A percentile compares a stretch with the other conserved stretches of the same genome.
These are phyloP conservation scores for Polygonum maritimum DNA, from an alignment of 148 eudicot genomes.

Conservation along the genomic window DNA sequence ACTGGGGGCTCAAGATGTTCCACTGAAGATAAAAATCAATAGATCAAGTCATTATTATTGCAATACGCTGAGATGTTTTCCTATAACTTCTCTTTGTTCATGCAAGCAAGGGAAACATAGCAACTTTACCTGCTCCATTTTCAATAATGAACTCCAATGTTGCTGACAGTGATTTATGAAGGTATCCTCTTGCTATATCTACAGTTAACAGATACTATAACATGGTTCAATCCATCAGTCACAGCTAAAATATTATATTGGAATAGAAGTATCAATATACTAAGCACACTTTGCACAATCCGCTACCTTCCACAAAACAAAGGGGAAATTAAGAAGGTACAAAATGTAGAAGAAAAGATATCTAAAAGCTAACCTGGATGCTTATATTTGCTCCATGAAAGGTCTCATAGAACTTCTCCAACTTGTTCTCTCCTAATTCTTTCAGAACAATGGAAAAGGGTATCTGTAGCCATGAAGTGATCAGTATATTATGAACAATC, in stretches of 20 bases:
- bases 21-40: slow-evolving; percentile 25
- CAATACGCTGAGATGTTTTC: not conserved
- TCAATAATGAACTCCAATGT: slow-evolving; percentile 66
- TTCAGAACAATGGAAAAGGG: slow-evolving; percentile 56
- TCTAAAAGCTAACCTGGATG: slow-evolving; percentile 44
- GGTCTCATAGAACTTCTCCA: slow-evolving; percentile 55
- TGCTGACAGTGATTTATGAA: slow-evolving; percentile 58
- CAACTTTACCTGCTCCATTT: slow-evolving; percentile 43
- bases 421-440: slow-evolving; percentile 31
- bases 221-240: slow-evolving; percentile 13
- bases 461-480: slow-evolving; percentile 31
- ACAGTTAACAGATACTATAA: slow-evolving; percentile 59
- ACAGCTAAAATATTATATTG: not conserved
- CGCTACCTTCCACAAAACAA: not conserved
- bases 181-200: slow-evolving; percentile 58
- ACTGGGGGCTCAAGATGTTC: slow-evolving; percentile 47
- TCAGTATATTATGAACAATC: not conserved
- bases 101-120: not conserved
- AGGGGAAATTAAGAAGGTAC: not conserved
- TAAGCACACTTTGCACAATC: not conserved
- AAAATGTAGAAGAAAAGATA: not conserved
- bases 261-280: not conserved
- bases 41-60: slow-evolving; percentile 4
- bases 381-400: slow-evolving; percentile 68
- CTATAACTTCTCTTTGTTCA: not conserved